phyloP scores from a whole-genome alignment of 2,329 filamentous ascomycete genomes.

The Trichoderma asperellum region DNA sequence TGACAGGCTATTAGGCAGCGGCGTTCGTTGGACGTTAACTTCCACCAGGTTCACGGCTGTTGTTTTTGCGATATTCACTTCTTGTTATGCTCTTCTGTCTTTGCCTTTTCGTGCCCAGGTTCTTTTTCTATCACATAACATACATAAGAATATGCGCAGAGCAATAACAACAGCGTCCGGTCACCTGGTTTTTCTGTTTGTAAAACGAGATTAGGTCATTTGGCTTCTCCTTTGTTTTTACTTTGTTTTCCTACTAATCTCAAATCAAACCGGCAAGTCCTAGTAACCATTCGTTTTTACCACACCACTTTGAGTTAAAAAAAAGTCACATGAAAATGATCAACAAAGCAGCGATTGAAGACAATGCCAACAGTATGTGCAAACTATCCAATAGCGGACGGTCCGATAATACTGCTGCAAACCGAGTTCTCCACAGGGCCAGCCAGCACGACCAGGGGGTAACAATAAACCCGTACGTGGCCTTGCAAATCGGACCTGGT shows the following conservation, averaged over 20 bases:
- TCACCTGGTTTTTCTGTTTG: background rate
- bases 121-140: background rate
- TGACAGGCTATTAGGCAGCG: slow-evolving; percentile 12
- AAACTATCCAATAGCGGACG: slow-evolving; percentile 16
- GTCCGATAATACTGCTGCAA: background rate
- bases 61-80: background rate
- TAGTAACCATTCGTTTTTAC: background rate
- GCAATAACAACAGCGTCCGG: slow-evolving; percentile 1
- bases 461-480: slow-evolving; percentile 1
- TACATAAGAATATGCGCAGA: background rate
- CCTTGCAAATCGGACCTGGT: slow-evolving; percentile 1
- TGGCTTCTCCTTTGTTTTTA: background rate
- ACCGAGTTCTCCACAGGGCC: slow-evolving; percentile 14
- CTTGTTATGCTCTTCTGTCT: background rate
- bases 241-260: background rate
- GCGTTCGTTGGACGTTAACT: background rate
- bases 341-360: slow-evolving; percentile 1
- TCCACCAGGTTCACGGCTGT: background rate
- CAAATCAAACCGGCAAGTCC: background rate
- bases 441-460: background rate
- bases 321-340: background rate
- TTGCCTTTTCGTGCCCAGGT: background rate
- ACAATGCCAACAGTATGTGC: background rate
- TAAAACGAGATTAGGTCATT: slow-evolving; percentile 12
- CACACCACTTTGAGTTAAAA: background rate